These are phyloP conservation scores for Podaxis sp. DNA, from an alignment of 768 basidiomycete species.

Conservation along the genomic window DNA sequence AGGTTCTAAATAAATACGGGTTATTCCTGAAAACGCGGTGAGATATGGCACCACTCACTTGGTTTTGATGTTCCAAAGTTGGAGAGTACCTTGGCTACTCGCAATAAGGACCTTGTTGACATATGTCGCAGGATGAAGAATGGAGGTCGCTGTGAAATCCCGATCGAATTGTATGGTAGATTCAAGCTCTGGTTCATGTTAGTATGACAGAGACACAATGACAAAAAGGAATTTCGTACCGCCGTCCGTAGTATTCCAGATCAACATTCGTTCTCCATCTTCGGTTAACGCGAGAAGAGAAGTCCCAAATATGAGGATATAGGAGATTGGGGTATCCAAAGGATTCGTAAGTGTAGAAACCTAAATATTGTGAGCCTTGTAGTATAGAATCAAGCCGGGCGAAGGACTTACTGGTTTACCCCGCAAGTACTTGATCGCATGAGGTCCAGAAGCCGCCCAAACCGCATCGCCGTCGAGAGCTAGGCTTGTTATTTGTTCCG, in stretches of 20 bases:
- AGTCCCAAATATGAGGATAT: constrained; percentile 76
- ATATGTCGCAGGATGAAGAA: constrained; percentile 95
- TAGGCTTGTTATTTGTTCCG: constrained; percentile 69
- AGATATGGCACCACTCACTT: constrained; percentile 43
- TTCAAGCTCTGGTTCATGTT: constrained; percentile 48
- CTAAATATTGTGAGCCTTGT: constrained; percentile 29
- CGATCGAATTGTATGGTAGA: constrained; percentile 75
- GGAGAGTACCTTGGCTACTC: constrained; percentile 76
- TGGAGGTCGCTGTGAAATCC: constrained; percentile 79
- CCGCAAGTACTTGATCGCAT: constrained; percentile 75
- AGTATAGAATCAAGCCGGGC: not conserved
- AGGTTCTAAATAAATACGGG: constrained; percentile 47
- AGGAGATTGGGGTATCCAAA: constrained; percentile 55
- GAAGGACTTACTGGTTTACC: constrained; percentile 72
- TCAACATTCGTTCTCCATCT: constrained; percentile 70
- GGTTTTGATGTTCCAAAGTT: constrained; percentile 93
- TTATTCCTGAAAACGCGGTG: not conserved
- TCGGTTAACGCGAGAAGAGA: constrained; percentile 79
- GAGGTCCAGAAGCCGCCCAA: constrained; percentile 71
- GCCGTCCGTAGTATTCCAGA: constrained; percentile 68
- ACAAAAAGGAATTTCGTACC: constrained; percentile 37
- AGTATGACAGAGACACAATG: constrained; percentile 4
- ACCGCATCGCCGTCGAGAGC: constrained; percentile 84
- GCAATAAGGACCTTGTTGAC: constrained; percentile 92
- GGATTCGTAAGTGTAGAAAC: constrained; percentile 62